phyloP scores from a whole-genome alignment of 2,329 filamentous ascomycete species.

The Fusarium sp. region DNA sequence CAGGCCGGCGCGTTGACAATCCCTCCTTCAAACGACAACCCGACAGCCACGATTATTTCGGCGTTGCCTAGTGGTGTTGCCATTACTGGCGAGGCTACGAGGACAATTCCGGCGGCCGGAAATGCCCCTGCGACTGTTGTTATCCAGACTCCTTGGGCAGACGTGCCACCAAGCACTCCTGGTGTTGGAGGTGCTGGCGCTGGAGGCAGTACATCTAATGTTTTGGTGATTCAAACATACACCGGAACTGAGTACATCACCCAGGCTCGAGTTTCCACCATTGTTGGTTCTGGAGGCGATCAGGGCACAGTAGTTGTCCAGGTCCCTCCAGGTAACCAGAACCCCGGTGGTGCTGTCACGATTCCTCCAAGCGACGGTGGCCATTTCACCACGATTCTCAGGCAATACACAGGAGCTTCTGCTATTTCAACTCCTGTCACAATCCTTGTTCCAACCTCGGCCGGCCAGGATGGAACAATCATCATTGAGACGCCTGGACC shows the following conservation, averaged over 20 bases:
- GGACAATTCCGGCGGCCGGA: slow-evolving; percentile 25
- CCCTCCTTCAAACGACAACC: slow-evolving; percentile 25
- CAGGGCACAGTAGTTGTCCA: slow-evolving; percentile 30
- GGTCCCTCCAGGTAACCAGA: slow-evolving; percentile 25
- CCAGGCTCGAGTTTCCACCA: slow-evolving; percentile 16
- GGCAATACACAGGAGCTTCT: slow-evolving; percentile 16
- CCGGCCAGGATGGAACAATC: slow-evolving; percentile 25
- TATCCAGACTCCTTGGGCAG: slow-evolving; percentile 33
- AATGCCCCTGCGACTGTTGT: slow-evolving; percentile 30
- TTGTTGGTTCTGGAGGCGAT: slow-evolving; percentile 6
- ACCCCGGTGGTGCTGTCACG: slow-evolving; percentile 16
- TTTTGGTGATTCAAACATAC: slow-evolving; percentile 30
- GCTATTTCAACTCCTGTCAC: slow-evolving; percentile 27
- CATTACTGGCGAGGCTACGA: slow-evolving; percentile 14
- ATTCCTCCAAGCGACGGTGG: slow-evolving; percentile 29
- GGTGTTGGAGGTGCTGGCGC: neutral
- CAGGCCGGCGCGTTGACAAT: slow-evolving; percentile 31
- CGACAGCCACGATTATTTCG: slow-evolving; percentile 28
- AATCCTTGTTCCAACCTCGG: slow-evolving; percentile 24
- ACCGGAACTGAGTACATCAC: slow-evolving; percentile 30
- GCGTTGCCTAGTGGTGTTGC: slow-evolving; percentile 22
- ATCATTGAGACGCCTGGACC: slow-evolving; percentile 29
- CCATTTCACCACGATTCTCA: slow-evolving; percentile 27
- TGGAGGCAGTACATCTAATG: slow-evolving; percentile 11
- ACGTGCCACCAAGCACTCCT: slow-evolving; percentile 25